phyloP scores from a whole-genome alignment of 1,284 basidiomycete genomes.

The Pseudozyma pruni region DNA sequence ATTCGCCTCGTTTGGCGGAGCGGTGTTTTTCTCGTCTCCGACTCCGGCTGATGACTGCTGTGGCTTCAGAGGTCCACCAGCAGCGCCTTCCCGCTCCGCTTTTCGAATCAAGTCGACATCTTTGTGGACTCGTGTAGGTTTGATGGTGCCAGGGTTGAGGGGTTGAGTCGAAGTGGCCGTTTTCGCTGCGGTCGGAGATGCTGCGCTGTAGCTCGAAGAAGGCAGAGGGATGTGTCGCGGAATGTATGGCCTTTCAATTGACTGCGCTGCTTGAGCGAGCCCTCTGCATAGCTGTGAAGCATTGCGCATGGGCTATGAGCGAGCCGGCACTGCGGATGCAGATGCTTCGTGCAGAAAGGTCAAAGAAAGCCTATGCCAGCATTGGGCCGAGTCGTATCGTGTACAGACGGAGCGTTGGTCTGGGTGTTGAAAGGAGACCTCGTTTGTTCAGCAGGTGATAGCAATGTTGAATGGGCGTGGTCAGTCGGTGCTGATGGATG shows the following conservation, averaged over 20 bases:
- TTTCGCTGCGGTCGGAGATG: not conserved
- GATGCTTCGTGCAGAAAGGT: not conserved
- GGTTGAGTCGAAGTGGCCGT: not conserved
- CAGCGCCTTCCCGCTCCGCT: too few relatives aligned
- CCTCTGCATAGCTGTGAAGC: slow-evolving; percentile 36
- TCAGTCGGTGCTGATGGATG: not conserved
- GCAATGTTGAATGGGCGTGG: too few relatives aligned
- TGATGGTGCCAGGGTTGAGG: too few relatives aligned
- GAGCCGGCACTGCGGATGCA: slow-evolving; percentile 8
- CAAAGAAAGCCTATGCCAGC: not conserved
- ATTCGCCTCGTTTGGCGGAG: too few relatives aligned
- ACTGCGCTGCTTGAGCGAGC: slow-evolving; percentile 30
- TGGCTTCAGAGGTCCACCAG: too few relatives aligned
- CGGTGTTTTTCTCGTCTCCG: too few relatives aligned
- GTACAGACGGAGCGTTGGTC: too few relatives aligned
- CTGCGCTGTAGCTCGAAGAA: slow-evolving; percentile 28
- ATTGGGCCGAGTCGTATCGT: not conserved
- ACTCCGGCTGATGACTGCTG: too few relatives aligned
- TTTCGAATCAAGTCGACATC: too few relatives aligned
- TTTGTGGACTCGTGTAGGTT: too few relatives aligned
- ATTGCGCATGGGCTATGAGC: slow-evolving; percentile 27
- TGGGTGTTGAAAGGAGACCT: too few relatives aligned
- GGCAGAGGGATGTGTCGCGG: slow-evolving; percentile 40
- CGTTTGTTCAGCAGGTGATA: too few relatives aligned
- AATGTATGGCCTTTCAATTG: slow-evolving; percentile 32